Percentiles rank a stretch among this genome's conserved stretches.
These are phyloP conservation scores for Saksenaea vasiformis DNA, from an alignment of 371 early-diverging fungal genomes.

Conservation along the genomic window DNA sequence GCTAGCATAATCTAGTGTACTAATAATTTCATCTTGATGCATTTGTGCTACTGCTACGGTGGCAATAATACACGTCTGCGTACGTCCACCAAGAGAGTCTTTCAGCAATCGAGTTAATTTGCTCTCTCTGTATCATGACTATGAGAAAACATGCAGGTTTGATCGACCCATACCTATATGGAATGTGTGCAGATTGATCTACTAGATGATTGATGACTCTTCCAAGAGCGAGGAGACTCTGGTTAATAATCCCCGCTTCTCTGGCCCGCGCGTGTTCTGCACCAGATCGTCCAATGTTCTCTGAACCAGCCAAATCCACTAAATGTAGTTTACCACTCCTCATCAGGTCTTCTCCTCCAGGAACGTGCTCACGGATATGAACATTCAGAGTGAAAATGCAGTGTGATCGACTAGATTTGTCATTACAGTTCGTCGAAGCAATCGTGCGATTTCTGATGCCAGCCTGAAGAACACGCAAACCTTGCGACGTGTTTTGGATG, in stretches of 20 bases:
- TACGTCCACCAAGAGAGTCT: conserved; percentile 92
- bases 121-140: conserved; percentile 63
- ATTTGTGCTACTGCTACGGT: conserved; percentile 83
- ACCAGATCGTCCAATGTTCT: conserved; percentile 90
- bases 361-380: conserved; percentile 75
- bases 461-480: conserved; percentile 69
- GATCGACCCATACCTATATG: conserved; percentile 68
- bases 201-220: conserved; percentile 92
- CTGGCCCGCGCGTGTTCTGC: conserved; percentile 85
- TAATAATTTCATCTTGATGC: conserved; percentile 86
- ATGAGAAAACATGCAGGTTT: neutral
- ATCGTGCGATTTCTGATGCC: conserved; percentile 82
- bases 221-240: conserved; percentile 89
- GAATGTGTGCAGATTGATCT: conserved; percentile 80
- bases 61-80: conserved; percentile 95
- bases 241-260: conserved; percentile 93
- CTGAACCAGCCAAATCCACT: conserved; percentile 98
- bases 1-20: conserved; percentile 95
- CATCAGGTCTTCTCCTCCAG: conserved; percentile 80
- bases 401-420: conserved; percentile 89
- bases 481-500: conserved; percentile 75
- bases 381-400: conserved; percentile 92
- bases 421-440: conserved; percentile 91
- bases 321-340: conserved; percentile 93
- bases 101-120: conserved; percentile 96